Evolutionary conservation across 805 yeast species (phyloP), one percentile per base, ranked within the genome.

Genomic region (Kluyveromyces wickerhamii): DNA sequence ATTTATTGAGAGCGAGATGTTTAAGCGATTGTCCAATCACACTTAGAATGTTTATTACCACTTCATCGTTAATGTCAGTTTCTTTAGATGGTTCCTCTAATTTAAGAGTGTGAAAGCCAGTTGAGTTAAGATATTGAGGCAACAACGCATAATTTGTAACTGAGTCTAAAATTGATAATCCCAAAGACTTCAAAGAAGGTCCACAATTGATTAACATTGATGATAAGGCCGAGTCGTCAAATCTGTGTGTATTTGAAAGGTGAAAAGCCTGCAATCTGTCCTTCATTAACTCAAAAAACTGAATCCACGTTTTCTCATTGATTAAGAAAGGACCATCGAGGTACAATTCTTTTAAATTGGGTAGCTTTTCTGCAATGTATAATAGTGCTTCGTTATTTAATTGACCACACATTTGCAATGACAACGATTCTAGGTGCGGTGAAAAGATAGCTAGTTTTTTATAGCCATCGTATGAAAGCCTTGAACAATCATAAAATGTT

Each of bases 401-500:
- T 46, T 83, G 88, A 4, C 98, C 98, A 64, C 97, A 89, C 96
- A 88, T 89, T 39, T 77, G 75, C 29, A 92, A 62, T 0, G 79
- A 79, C 28, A 92, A 54, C 1, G 66, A 56, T 43, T 72, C 77
- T 3, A 92, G 41, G 18, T 78, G 66, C 0, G 96, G 95, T 45
- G 95, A 84, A 52, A 63, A 80, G 0, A 94, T 67, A 0, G 88
- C 87, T 24, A 92, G 74, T 43, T 75, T 67, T 46, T 72, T 71
- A 41, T 79, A 69, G 0, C 92, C 72, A 40, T 72, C 79, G 26
- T 70, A 67, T 16, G 75, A 72, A 12, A 92, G 66, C 32, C 75
- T 77, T 0, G 96, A 86, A 55, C 99, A 92, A 59, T 92, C 99
- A 87, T 95, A 85, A 42, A 92, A 76, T 42, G 82, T 82, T 19